Conservation (phyloP, 1,284 basidiomycete genomes). For the Fomitopsis palustris region DNA sequence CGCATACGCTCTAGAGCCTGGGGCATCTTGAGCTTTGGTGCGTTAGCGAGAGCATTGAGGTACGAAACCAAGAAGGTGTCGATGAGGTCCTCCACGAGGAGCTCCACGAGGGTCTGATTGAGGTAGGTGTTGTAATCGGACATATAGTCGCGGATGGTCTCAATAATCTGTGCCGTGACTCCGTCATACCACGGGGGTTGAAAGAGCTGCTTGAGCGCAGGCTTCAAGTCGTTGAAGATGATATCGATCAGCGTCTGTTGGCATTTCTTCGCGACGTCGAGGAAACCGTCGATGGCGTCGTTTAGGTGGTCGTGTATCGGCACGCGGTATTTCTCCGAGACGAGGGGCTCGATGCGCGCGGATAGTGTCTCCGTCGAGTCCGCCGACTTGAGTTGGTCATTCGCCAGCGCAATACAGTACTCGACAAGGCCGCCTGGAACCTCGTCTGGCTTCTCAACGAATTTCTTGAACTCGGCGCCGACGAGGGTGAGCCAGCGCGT, state of each 20-base stretch:
- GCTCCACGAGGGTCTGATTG: conserved; percentile 88
- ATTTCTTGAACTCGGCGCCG: conserved; percentile 85
- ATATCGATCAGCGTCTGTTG: conserved; percentile 92
- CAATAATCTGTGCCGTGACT: conserved; percentile 80
- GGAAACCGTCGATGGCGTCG: conserved; percentile 96
- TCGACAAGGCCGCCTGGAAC: conserved; percentile 88
- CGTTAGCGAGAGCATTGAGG: conserved; percentile 83
- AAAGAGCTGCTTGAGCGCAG: conserved; percentile 87
- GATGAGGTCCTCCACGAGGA: conserved; percentile 90
- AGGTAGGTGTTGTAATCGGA: conserved; percentile 89
- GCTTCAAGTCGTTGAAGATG: conserved; percentile 93
- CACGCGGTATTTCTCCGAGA: conserved; percentile 88
- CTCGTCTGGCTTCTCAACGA: conserved; percentile 87
- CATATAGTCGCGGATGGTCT: conserved; percentile 97
- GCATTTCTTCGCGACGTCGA: conserved; percentile 97
- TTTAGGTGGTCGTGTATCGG: conserved; percentile 87
- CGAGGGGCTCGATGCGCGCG: conserved; percentile 84
- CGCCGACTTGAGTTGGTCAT: conserved; percentile 96
- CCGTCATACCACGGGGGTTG: conserved; percentile 87
- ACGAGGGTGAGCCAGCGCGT: conserved; percentile 85
- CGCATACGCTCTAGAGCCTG: conserved; percentile 79
- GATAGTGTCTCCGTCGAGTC: conserved; percentile 90
- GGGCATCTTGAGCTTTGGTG: conserved; percentile 88
- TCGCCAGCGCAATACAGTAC: conserved; percentile 97
- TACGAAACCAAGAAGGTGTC: conserved; percentile 91